Percentiles rank a stretch among this genome's conserved stretches.
phyloP scores from a whole-genome alignment of 2,329 filamentous ascomycete species.

The Fusarium pininemorale region DNA sequence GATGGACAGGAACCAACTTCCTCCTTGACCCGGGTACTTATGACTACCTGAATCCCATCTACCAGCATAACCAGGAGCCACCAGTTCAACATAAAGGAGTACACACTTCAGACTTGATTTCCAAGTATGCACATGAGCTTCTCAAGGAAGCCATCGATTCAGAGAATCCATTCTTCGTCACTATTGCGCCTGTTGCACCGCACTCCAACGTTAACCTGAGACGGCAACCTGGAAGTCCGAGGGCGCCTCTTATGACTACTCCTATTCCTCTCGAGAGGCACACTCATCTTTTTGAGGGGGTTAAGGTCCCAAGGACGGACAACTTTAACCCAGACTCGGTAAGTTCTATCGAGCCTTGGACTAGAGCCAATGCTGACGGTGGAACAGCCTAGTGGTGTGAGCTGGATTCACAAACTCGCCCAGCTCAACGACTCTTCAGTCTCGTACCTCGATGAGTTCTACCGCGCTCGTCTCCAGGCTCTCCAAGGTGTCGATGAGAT shows the following conservation, averaged over 20 bases:
- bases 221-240: background rate
- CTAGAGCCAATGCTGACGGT: background rate
- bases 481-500: constrained; percentile 66
- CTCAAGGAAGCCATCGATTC: constrained; percentile 66
- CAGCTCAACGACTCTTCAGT: constrained; percentile 53
- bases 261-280: constrained; percentile 70
- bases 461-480: constrained; percentile 60
- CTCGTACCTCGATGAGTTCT: constrained; percentile 60
- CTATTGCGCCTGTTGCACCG: constrained; percentile 72
- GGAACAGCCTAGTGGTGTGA: constrained; percentile 48
- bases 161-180: constrained; percentile 72
- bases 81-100: constrained; percentile 44
- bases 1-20: constrained; percentile 62
- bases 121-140: constrained; percentile 66
- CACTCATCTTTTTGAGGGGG: constrained; percentile 67
- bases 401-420: constrained; percentile 56
- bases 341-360: constrained; percentile 17
- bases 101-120: constrained; percentile 65
- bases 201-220: constrained; percentile 62
- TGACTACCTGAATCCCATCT: constrained; percentile 60
- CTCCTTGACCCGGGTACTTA: constrained; percentile 51
- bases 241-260: constrained; percentile 17
- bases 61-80: constrained; percentile 53
- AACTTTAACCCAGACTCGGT: constrained; percentile 73
- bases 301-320: constrained; percentile 66